phyloP scores from a whole-genome alignment of 768 basidiomycete species.

The Leccinellum albellum region DNA sequence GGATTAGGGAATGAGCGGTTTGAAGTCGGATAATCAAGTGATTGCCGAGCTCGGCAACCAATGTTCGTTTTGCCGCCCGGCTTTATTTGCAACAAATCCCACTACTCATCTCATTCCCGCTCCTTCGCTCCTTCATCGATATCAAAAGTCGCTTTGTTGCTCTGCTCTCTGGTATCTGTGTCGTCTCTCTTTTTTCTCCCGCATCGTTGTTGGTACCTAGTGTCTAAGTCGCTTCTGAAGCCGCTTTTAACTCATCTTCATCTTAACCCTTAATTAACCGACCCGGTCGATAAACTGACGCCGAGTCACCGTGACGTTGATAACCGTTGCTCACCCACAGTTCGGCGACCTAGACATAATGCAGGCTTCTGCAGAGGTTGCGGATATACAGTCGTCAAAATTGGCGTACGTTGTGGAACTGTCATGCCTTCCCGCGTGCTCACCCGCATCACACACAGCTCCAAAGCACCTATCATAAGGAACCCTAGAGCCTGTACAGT shows the following conservation, averaged over 20 bases:
- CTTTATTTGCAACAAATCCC: conserved; percentile 40
- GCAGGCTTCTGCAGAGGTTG: conserved; percentile 25
- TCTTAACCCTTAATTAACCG: conserved; percentile 38
- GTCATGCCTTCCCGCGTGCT: conserved; percentile 7
- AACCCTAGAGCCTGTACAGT: conserved; percentile 74
- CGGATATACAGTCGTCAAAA: conserved; percentile 31
- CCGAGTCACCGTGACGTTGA: conserved; percentile 39
- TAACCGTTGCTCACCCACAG: conserved; percentile 29
- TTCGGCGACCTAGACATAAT: conserved; percentile 22
- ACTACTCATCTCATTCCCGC: conserved; percentile 31
- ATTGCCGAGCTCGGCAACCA: conserved; percentile 37
- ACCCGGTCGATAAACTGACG: conserved; percentile 40
- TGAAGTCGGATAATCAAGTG: conserved; percentile 34
- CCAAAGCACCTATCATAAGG: conserved; percentile 43
- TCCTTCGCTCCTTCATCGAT: conserved; percentile 30
- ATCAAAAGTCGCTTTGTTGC: conserved; percentile 17
- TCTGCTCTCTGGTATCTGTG: conserved; percentile 9
- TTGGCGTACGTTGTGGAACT: conserved; percentile 18
- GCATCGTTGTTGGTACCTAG: neutral
- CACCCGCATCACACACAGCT: conserved; percentile 24
- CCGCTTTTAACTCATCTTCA: conserved; percentile 20
- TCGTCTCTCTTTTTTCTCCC: conserved; percentile 6
- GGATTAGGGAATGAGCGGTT: conserved; percentile 30
- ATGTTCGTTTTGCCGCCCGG: conserved; percentile 36
- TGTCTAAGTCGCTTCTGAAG: conserved; percentile 3